phyloP scores from a whole-genome alignment of 805 yeast species.

The Candida coquimbonensis region DNA sequence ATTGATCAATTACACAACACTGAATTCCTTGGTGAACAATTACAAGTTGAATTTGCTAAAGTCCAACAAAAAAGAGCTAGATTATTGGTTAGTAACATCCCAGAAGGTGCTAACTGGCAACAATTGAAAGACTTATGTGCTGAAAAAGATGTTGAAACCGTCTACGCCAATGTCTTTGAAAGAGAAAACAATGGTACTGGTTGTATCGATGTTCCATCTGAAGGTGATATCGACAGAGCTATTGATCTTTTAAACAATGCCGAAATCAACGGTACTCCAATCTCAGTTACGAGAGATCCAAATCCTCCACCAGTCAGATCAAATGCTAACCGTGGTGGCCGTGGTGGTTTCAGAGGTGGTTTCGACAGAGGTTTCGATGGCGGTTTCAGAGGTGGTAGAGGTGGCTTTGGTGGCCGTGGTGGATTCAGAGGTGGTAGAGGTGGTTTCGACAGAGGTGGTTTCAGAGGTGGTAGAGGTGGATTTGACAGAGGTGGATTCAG shows the following conservation, averaged over 20 bases:
- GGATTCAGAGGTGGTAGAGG: slow-evolving; percentile 3
- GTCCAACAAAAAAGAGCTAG: slow-evolving; percentile 59
- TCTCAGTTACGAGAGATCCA: slow-evolving; percentile 74
- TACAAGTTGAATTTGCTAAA: slow-evolving; percentile 37
- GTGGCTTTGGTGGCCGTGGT: slow-evolving; percentile 2
- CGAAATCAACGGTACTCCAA: slow-evolving; percentile 61
- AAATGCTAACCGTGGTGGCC: slow-evolving; percentile 35
- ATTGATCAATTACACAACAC: slow-evolving; percentile 68
- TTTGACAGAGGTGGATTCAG: slow-evolving; percentile 23
- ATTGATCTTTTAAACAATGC: slow-evolving; percentile 64
- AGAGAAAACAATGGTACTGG: slow-evolving; percentile 42
- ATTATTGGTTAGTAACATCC: slow-evolving; percentile 61
- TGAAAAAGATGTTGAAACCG: slow-evolving; percentile 61
- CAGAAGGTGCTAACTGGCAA: slow-evolving; percentile 80
- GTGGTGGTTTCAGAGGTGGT: slow-evolving; percentile 36
- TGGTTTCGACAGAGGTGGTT: slow-evolving; percentile 3
- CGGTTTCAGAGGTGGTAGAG: slow-evolving; percentile 1
- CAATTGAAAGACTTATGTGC: slow-evolving; percentile 86
- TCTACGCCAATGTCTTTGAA: slow-evolving; percentile 43
- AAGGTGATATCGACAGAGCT: slow-evolving; percentile 72
- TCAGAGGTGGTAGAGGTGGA: slow-evolving; percentile 6
- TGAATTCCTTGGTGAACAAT: slow-evolving; percentile 49
- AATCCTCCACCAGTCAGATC: slow-evolving; percentile 42
- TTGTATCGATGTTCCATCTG: slow-evolving; percentile 43
- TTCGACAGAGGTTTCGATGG: slow-evolving; percentile 27